phyloP scores from a whole-genome alignment of 768 basidiomycete species.

The Gymnopilus junonius region DNA sequence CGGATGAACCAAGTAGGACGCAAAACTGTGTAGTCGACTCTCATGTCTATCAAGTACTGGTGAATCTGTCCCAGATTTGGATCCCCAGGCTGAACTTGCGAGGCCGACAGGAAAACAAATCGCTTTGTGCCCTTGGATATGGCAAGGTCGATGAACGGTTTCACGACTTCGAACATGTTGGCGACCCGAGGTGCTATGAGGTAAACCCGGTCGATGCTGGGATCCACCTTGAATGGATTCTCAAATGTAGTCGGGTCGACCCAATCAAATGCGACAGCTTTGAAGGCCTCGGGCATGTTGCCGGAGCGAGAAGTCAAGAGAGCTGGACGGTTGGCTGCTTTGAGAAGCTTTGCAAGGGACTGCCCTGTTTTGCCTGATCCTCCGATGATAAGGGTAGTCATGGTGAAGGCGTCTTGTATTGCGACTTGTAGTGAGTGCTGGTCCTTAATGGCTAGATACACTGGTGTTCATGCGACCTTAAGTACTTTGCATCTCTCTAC shows the following conservation, averaged over 20 bases:
- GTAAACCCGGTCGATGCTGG: constrained; percentile 26
- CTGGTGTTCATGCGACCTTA: background rate
- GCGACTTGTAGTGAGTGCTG: background rate
- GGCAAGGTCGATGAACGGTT: constrained; percentile 35
- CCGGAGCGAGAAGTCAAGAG: constrained; percentile 34
- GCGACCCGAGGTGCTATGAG: constrained; percentile 20
- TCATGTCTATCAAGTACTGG: background rate
- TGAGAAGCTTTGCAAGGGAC: constrained; percentile 30
- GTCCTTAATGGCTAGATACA: background rate
- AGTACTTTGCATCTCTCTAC: background rate
- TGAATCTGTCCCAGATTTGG: background rate
- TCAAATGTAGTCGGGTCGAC: constrained; percentile 31
- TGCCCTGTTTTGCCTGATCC: constrained; percentile 37
- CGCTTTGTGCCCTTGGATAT: constrained; percentile 14
- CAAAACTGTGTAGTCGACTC: constrained; percentile 26
- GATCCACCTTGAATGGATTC: constrained; percentile 31
- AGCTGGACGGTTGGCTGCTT: constrained; percentile 25
- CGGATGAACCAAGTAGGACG: constrained; percentile 32
- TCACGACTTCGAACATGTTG: constrained; percentile 21
- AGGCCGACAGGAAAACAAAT: background rate
- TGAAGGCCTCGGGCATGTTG: constrained; percentile 27
- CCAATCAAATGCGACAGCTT: constrained; percentile 39
- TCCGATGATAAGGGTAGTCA: constrained; percentile 41
- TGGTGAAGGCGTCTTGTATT: constrained; percentile 4
- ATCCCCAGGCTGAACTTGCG: background rate